phyloP scores from a whole-genome alignment of 331 rosid genomes.

The Saraca asoca region DNA sequence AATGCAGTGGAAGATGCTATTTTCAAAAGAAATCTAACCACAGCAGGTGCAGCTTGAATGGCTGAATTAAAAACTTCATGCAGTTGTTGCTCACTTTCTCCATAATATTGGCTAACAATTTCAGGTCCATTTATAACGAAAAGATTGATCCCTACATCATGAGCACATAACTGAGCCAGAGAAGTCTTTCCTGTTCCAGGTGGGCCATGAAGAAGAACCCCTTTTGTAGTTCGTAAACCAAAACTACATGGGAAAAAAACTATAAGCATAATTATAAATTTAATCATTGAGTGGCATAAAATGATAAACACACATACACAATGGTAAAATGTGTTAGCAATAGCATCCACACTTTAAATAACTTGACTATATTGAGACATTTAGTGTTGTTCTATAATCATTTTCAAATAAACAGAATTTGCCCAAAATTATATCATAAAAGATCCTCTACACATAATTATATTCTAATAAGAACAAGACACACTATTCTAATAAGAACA shows the following conservation, averaged over 20 bases:
- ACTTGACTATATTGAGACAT: conserved; percentile 12
- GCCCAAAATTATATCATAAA: conserved; percentile 3
- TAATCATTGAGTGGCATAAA: conserved; percentile 15
- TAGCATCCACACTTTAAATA: neutral
- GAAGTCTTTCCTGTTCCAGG: conserved; percentile 98
- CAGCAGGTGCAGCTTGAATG: conserved; percentile 74
- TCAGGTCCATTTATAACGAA: conserved; percentile 83
- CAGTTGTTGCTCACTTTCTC: conserved; percentile 87
- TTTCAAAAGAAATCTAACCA: conserved; percentile 62
- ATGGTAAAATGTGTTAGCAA: neutral
- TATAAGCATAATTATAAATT: conserved; percentile 34
- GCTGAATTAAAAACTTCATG: conserved; percentile 68
- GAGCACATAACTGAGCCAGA: conserved; percentile 70
- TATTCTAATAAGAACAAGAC: conserved; percentile 8
- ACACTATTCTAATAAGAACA: conserved; percentile 9
- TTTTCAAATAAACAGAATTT: conserved; percentile 25
- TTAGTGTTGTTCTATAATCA: conserved; percentile 7
- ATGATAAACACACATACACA: neutral
- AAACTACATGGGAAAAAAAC: conserved; percentile 49
- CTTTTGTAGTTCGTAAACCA: conserved; percentile 79
- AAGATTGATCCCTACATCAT: conserved; percentile 68
- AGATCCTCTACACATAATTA: neutral
- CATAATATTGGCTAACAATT: conserved; percentile 69
- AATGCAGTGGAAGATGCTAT: conserved; percentile 23
- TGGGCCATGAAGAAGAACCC: conserved; percentile 94